phyloP scores from a whole-genome alignment of 805 yeast genomes.

The Nakazawaea anatomiae region DNA sequence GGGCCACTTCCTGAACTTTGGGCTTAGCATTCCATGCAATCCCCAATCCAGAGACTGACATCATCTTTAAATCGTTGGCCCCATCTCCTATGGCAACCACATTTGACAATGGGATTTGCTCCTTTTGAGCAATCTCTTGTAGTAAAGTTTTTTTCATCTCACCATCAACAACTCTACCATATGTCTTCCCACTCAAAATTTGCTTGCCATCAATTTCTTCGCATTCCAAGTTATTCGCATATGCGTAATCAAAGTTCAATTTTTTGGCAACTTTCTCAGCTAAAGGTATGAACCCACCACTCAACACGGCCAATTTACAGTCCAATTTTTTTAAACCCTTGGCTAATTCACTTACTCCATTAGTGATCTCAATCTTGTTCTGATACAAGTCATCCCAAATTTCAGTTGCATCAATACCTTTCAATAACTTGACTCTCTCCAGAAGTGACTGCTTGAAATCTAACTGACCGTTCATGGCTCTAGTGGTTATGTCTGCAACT shows the following conservation, averaged over 20 bases:
- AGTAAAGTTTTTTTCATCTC: conserved; percentile 72
- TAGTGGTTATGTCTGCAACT: conserved; percentile 83
- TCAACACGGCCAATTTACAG: conserved; percentile 74
- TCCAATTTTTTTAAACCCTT: conserved; percentile 55
- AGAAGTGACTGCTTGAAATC: conserved; percentile 81
- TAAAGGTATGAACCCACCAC: conserved; percentile 92
- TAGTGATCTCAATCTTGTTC: conserved; percentile 64
- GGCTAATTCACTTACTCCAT: conserved; percentile 76
- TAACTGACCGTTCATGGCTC: conserved; percentile 96
- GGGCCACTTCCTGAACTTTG: conserved; percentile 78
- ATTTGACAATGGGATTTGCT: conserved; percentile 40
- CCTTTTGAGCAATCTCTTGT: conserved; percentile 50
- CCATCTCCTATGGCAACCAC: conserved; percentile 95
- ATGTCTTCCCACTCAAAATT: conserved; percentile 65
- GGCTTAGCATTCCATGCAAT: conserved; percentile 98
- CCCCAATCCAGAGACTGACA: conserved; percentile 89
- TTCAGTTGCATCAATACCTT: conserved; percentile 67
- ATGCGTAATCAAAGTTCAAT: conserved; percentile 78
- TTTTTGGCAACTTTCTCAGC: conserved; percentile 68
- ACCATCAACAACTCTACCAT: conserved; percentile 85
- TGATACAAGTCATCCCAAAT: conserved; percentile 74
- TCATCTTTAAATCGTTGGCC: conserved; percentile 91
- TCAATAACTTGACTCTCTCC: conserved; percentile 70
- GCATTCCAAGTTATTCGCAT: conserved; percentile 65
- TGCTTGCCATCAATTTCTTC: conserved; percentile 35